Evolutionary conservation across 148 eudicot species (phyloP), one percentile per base, ranked within the genome.

Genomic region (Amaranthus hypochondriacus): DNA sequence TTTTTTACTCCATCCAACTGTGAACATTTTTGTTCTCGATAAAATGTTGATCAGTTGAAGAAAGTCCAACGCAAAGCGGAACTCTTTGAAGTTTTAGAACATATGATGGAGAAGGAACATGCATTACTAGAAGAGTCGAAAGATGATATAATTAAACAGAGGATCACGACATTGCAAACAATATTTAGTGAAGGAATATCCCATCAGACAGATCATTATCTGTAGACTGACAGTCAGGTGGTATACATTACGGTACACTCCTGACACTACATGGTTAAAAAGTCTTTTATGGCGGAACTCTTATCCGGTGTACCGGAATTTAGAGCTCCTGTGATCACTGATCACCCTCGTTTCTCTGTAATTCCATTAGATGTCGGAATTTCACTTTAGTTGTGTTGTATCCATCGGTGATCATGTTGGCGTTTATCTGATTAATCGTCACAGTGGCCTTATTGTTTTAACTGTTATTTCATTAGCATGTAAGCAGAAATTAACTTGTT

Each of bases 71-170:
- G 79, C 74, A 95, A 95, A 83, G 77, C 79, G 56, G 86, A 84
- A 75, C 77, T 77, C 79, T 76, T 92, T 8, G 94, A 85, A 6
- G 91, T 85, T 68, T 75, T 92, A 61, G 92, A 90, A 80, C 56
- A 66, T 62, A 75, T 96, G 52, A 90, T 92, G 97, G 84, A 88
- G 73, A 87, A 87, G 75, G 90, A 95, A 83, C 67, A 83, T 65
- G 72, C 68, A 28, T 80, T 84, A 56, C 58, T 96, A 62, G 84
- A 84, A 80, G 91, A 90, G 75, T 65, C 88, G 71, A 92, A 87
- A 80, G 91, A 89, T 76, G 80, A 88, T 28, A 79, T 90, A 4
- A 28, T 89, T 57, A 71, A 67, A 15, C 89, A 92, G 77, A 81
- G 88, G 68, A 72, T 92, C 48, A 77, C 81, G 64, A 81, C 81